Conservation (phyloP, 2,329 filamentous ascomycete genomes). For the Nemania serpens region DNA sequence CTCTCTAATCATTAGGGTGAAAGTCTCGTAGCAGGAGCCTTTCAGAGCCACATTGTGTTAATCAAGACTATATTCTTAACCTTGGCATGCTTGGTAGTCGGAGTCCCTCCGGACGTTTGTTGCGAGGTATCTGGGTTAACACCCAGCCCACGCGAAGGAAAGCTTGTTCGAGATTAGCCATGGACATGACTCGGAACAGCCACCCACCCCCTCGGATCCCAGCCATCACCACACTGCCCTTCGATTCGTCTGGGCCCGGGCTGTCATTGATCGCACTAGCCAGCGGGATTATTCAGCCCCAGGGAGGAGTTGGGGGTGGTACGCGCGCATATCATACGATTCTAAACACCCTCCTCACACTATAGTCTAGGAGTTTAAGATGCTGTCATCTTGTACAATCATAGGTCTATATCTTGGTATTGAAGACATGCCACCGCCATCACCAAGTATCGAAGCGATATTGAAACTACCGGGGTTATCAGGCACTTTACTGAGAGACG, state of each 20-base stretch:
- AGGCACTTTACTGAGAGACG: no score
- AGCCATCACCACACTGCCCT: neutral
- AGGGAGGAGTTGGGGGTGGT: neutral
- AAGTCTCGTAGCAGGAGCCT: neutral
- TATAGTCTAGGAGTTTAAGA: no score
- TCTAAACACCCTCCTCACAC: no score
- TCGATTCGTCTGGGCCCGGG: neutral
- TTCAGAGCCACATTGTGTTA: neutral
- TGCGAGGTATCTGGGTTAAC: neutral
- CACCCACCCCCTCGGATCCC: conserved; percentile 1
- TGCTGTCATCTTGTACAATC: neutral
- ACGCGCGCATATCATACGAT: no score
- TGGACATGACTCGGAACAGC: neutral
- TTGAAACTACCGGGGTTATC: no score
- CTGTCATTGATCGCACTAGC: conserved; percentile 3
- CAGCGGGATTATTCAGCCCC: neutral
- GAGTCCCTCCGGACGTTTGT: no score
- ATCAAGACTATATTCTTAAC: neutral
- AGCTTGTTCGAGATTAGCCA: neutral
- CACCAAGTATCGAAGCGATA: no score
- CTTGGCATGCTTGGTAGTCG: neutral
- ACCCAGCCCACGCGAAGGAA: neutral
- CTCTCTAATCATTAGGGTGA: conserved; percentile 10
- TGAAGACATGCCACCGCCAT: no score
- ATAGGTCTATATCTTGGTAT: no score